phyloP scores from a whole-genome alignment of 805 yeast species.

The Pichia manshurica region DNA sequence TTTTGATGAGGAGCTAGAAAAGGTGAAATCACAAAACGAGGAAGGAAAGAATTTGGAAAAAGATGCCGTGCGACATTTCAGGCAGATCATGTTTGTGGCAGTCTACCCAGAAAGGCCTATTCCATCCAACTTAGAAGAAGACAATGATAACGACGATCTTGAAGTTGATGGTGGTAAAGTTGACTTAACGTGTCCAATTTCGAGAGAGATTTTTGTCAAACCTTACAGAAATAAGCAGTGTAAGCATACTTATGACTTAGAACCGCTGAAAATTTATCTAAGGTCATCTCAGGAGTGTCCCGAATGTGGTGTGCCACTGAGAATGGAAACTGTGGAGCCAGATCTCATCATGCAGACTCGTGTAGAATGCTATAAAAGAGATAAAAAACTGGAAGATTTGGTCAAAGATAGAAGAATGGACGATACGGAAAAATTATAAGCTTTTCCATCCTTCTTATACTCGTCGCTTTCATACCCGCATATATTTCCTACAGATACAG shows the following conservation, averaged over 20 bases:
- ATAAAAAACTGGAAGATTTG: slow-evolving; percentile 4
- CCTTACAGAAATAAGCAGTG: slow-evolving; percentile 57
- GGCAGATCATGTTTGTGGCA: slow-evolving; percentile 42
- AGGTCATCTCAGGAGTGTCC: slow-evolving; percentile 44
- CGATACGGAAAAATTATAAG: slow-evolving; percentile 8
- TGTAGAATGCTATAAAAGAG: slow-evolving; percentile 13
- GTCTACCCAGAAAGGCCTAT: slow-evolving; percentile 58
- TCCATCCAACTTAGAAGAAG: slow-evolving; percentile 34
- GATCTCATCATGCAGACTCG: slow-evolving; percentile 18
- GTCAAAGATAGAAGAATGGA: slow-evolving; percentile 6
- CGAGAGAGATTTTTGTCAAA: slow-evolving; percentile 42
- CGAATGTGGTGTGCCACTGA: slow-evolving; percentile 36
- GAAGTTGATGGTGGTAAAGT: slow-evolving; percentile 65
- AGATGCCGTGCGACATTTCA: slow-evolving; percentile 1
- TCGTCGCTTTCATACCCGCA: background rate
- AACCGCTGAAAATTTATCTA: slow-evolving; percentile 36
- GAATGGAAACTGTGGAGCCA: slow-evolving; percentile 1
- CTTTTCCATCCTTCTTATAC: background rate
- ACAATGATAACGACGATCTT: slow-evolving; percentile 46
- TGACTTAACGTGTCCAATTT: slow-evolving; percentile 64
- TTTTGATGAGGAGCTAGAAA: background rate
- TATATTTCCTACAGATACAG: too few relatives aligned
- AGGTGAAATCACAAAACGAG: background rate
- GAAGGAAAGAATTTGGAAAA: background rate
- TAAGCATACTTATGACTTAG: slow-evolving; percentile 56